Evolutionary conservation across 192 early-diverging fungal species (phyloP), one percentile per base, ranked within the genome.

Genomic region (Umbelopsis ramanniana): DNA sequence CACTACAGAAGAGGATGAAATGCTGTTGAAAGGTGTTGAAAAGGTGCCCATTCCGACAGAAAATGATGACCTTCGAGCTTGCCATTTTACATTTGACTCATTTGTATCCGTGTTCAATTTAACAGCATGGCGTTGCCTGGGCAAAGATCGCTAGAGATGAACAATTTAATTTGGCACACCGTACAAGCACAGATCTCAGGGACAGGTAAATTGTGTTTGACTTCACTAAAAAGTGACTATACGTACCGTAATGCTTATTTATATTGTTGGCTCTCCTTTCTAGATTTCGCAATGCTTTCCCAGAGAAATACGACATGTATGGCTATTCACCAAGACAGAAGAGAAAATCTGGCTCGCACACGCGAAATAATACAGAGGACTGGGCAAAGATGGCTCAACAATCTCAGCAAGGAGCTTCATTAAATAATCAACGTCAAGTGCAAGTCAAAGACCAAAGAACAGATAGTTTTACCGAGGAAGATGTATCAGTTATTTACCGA

Each of bases 231-330:
- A 38, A 48, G 33, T 2, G 21, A 33, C 69, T 50, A 29, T 50
- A 1, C 17, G 33, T 7, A 37, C 37, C 17, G 8, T 33, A 29
- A 9, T 29, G 21, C 23, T 26, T 54, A 54, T 3, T 54, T 54
- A 24, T 63, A 55, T 7, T 24, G 26, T 8, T 46, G 0, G 0
- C 38, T 47, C 3, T 40, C 3, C 6, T 23, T 72, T 23, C 4
- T 46, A 72, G 70, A 11, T 74, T 67, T 33, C 66, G 73, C 22
- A 74, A 68, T 46, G 73, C 73, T 22, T 74, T 74, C n/a, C 73
- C 73, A 24, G 48, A 69, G 22, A 67, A 74, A 26, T 74, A 74
- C 26, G 52, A 68, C 29, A 43, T 46, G 23, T 69, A 67, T 17
- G 73, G 73, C 22, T 73, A 73, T 55, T 46, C 45, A 43, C 52